These are phyloP conservation scores for Coniferiporia weirii DNA, from an alignment of 1,284 basidiomycete species.

Conservation along the genomic window DNA sequence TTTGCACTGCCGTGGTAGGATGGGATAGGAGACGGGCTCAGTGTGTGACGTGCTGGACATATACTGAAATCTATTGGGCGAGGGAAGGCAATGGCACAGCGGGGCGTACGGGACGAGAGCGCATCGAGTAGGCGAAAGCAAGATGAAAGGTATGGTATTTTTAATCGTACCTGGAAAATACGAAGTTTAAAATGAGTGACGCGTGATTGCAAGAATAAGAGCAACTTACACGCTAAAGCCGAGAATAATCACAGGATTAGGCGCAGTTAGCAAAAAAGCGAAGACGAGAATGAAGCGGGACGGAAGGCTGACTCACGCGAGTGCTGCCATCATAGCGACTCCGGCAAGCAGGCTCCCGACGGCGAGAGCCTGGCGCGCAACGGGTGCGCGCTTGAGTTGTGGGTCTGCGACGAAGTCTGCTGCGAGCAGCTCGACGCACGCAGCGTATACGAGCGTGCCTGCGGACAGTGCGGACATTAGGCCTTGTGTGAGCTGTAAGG, in stretches of 20 bases:
- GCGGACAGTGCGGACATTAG: conserved; percentile 72
- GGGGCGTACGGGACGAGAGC: too few species aligned
- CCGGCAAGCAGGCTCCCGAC: conserved; percentile 24
- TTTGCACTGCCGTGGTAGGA: too few species aligned
- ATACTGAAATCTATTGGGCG: too few species aligned
- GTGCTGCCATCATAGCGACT: conserved; percentile 24
- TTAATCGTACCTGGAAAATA: neutral
- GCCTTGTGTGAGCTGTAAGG: conserved; percentile 53
- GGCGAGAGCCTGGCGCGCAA: conserved; percentile 28
- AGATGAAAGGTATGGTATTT: too few species aligned
- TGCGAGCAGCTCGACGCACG: conserved; percentile 76
- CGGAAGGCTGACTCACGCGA: conserved; percentile 20
- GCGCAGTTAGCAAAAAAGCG: too few species aligned
- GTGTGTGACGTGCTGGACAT: too few species aligned
- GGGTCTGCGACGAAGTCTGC: conserved; percentile 71
- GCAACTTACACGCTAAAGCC: neutral
- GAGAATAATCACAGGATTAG: too few species aligned
- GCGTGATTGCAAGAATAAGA: neutral
- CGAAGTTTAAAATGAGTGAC: neutral
- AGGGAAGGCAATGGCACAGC: too few species aligned
- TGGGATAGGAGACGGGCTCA: too few species aligned
- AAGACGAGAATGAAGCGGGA: neutral
- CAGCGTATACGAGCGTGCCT: conserved; percentile 73
- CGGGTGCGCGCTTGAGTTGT: conserved; percentile 28
- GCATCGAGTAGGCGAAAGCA: too few species aligned